phyloP scores from a whole-genome alignment of 768 basidiomycete genomes.

The Boletus vinaceobasis region DNA sequence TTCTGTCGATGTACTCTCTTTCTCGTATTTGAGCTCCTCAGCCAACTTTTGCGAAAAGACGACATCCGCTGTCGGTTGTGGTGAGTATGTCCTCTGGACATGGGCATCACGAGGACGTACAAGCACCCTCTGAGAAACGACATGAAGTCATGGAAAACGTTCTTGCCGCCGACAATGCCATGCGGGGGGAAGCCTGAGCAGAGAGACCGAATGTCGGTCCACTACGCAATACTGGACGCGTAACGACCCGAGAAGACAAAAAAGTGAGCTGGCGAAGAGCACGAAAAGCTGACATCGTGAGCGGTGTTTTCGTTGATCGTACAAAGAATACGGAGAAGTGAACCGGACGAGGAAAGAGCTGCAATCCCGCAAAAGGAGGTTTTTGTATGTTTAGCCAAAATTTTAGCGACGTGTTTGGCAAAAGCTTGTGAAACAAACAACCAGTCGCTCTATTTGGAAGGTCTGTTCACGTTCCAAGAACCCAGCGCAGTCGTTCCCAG shows the following conservation, averaged over 20 bases:
- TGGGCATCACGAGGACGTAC: slow-evolving; percentile 27
- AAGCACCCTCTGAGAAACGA: slow-evolving; percentile 41
- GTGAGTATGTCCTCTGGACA: not conserved
- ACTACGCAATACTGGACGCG: slow-evolving; percentile 25
- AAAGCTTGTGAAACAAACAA: slow-evolving; percentile 32
- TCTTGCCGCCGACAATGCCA: slow-evolving; percentile 28
- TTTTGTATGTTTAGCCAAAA: slow-evolving; percentile 12
- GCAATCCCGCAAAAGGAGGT: not conserved
- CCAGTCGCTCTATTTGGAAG: slow-evolving; percentile 14
- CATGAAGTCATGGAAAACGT: slow-evolving; percentile 40
- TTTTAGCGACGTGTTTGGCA: slow-evolving; percentile 33
- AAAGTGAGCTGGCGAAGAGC: slow-evolving; percentile 54
- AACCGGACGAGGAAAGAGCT: not conserved
- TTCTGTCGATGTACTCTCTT: slow-evolving; percentile 45
- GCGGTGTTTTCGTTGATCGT: slow-evolving; percentile 1
- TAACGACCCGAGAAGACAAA: slow-evolving; percentile 38
- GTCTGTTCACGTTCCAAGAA: not conserved
- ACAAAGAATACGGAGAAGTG: not conserved
- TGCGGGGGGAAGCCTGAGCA: slow-evolving; percentile 11
- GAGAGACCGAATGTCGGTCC: slow-evolving; percentile 20
- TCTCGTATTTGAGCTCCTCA: slow-evolving; percentile 86
- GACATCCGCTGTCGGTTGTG: slow-evolving; percentile 55
- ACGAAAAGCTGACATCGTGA: slow-evolving; percentile 62
- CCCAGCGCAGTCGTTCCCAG: too few species aligned
- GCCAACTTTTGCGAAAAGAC: slow-evolving; percentile 68